Percentiles rank a stretch among this genome's conserved stretches.
Evolutionary conservation across 495 filamentous ascomycete species (phyloP).

Genomic region (Neurospora sublineolata): DNA sequence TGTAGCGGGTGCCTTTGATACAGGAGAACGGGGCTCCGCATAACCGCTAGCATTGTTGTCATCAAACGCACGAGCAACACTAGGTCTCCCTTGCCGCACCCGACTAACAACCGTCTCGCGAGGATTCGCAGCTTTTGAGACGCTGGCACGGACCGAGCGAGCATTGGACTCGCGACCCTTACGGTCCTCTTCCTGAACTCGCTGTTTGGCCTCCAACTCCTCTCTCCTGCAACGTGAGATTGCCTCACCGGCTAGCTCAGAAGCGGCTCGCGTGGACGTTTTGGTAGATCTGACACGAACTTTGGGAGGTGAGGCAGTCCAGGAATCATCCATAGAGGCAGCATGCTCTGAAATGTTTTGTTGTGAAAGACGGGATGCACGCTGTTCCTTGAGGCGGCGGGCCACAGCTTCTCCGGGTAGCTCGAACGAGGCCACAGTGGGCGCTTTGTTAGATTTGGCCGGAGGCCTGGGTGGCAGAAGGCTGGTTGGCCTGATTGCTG

Average conservation of each 20-base stretch:
- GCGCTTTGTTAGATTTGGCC: slow-evolving; percentile 46
- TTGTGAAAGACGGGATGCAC: slow-evolving; percentile 34
- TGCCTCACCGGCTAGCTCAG: slow-evolving; percentile 63
- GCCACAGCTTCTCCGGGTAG: slow-evolving; percentile 63
- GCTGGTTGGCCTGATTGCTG: slow-evolving; percentile 26
- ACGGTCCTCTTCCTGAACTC: slow-evolving; percentile 45
- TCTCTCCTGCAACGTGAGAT: slow-evolving; percentile 58
- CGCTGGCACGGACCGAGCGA: slow-evolving; percentile 40
- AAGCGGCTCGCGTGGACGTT: slow-evolving; percentile 48
- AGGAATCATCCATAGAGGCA: slow-evolving; percentile 14
- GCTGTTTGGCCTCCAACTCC: slow-evolving; percentile 51
- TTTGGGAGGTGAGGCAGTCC: slow-evolving; percentile 20
- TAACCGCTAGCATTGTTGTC: slow-evolving; percentile 7
- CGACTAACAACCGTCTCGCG: slow-evolving; percentile 47
- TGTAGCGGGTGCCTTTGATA: not conserved
- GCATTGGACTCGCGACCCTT: slow-evolving; percentile 54
- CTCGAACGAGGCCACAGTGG: slow-evolving; percentile 55
- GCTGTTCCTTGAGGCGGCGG: slow-evolving; percentile 45
- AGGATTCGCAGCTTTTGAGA: slow-evolving; percentile 18
- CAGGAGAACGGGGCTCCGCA: not conserved
- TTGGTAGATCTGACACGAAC: slow-evolving; percentile 46
- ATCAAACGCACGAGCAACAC: slow-evolving; percentile 6
- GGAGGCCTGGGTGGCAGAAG: slow-evolving; percentile 35
- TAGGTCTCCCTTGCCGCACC: slow-evolving; percentile 38
- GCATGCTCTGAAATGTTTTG: slow-evolving; percentile 21